Evolutionary conservation across 441 rosid species (phyloP).

Genomic region (Hura crepitans): DNA sequence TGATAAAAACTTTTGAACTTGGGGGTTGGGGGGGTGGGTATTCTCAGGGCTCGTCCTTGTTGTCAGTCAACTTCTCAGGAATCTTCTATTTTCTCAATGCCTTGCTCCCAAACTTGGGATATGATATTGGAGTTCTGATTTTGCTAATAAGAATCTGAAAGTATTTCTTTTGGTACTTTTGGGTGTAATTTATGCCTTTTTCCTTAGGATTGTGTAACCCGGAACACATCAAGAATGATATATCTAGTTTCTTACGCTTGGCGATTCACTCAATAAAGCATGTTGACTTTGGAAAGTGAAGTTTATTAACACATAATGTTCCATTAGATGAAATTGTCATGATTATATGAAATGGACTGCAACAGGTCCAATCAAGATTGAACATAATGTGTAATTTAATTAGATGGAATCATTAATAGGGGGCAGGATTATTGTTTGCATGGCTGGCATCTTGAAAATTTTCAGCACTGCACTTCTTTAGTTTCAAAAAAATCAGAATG

Average conservation of each 20-base stretch:
- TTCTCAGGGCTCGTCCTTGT: neutral
- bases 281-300: neutral
- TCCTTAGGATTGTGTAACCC: neutral
- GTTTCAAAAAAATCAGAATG: neutral
- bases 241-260: neutral
- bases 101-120: slow-evolving; percentile 5
- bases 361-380: neutral
- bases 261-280: neutral
- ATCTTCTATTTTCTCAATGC: neutral
- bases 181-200: neutral
- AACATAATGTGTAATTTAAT: neutral
- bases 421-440: neutral
- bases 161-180: neutral
- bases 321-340: neutral
- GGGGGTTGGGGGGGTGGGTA: too few species aligned
- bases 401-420: neutral
- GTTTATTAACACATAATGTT: neutral
- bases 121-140: neutral
- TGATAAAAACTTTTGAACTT: neutral
- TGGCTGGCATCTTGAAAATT: neutral
- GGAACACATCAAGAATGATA: neutral
- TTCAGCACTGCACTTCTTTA: neutral
- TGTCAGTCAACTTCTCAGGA: neutral
- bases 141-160: neutral
- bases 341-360: neutral